Base-by-base conservation (phyloP, 2,329 filamentous ascomycete genomes). In the Didymosphaeria variabile region DNA sequence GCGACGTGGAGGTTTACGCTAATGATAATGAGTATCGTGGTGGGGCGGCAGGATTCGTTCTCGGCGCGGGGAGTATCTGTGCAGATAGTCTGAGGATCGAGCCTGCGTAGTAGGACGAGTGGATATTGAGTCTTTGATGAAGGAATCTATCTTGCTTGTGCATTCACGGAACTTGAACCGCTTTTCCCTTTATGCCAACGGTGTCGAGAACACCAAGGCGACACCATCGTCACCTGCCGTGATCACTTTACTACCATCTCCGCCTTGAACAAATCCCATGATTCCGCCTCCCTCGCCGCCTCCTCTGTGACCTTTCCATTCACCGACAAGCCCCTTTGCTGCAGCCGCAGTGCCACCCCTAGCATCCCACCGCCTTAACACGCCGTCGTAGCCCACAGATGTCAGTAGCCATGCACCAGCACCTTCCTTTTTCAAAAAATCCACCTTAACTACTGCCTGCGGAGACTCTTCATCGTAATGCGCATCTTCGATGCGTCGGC, bases 301-400 rank as follows among this genome's bases (percentile, higher is more conserved):
- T 32, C 94, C 89, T 69, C 92, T 79, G 77, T 99, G 95, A 0
- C 95, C 95, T 78, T 86, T 93, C 94, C 94, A 98, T 79, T 97
- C 94, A 66, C 89, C 90, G 26, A 92, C 81, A 55, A 97, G 81
- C 0, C 92, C 93, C 55, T 88, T 88, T 9, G 85, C 87, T 1
- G 87, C 88, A 0, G 86, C 87, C 1, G 86, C 85, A 1, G 88
- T 91, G 8, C 90, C 89, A 57, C 89, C 90, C 47, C 89, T 79
- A 5, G 87, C 84, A 79, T 99, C 94, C 95, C 95, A 99, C 62
- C 94, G 84, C 72, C 92, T 85, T 21, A 99, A 88, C 0, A 94
- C 93, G 19, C 95, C 94, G 72, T 99, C 95, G 85, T 97, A 92
- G 9, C 95, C 95, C 68, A 90, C 94, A 65, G 88, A 92, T 1